Base-by-base conservation (phyloP, 2,329 filamentous ascomycete species). In the Hymenoscyphus repandus region DNA sequence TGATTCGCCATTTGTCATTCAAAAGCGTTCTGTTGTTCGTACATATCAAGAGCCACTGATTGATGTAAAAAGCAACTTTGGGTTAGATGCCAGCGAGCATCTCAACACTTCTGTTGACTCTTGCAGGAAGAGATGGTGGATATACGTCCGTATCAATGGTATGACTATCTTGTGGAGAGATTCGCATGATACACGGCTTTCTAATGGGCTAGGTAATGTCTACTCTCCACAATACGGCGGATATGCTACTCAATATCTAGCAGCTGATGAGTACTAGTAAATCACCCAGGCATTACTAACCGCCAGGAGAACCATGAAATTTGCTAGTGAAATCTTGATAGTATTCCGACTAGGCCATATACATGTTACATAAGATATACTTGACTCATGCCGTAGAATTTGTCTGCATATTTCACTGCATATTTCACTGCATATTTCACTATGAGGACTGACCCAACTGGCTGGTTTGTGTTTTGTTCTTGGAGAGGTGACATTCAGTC, bases 181-280 rank as follows among this genome's bases (percentile, higher is more conserved):
- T 40, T 6, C 32, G 33, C 2, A 57, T 42, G 0, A 54, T 42
- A 34, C 46, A 50, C 15, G 47, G 47, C 47, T 59, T 56, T 30
- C 65, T 64, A 31, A 68, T 65, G 17, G 66, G 65, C 66, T 66
- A 69, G 11, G 63, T 58, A 20, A 68, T 62, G 45, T 62, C 62
- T 62, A 69, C 39, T 64, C 61, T 13, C 66, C 67, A 38, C 58
- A 58, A 53, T 68, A 69, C 32, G 62, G 65, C 5, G 65, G 60
- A 45, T 66, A 68, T 1, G 64, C 60, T 15, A 63, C 62, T 3
- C 66, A 62, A 46, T 66, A 63, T 3, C 66, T 66, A 30, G 63
- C 54, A 18, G 64, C 66, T 13, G 62, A 62, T 30, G 62, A 63
- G 45, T 64, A 66, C 47, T 61, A 58, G 56, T 63, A 68, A 3